Percentiles rank a stretch among this genome's conserved stretches.
These are phyloP conservation scores for Aureobasidium sp. DNA, from an alignment of 2,329 filamentous ascomycete genomes.

Conservation along the genomic window DNA sequence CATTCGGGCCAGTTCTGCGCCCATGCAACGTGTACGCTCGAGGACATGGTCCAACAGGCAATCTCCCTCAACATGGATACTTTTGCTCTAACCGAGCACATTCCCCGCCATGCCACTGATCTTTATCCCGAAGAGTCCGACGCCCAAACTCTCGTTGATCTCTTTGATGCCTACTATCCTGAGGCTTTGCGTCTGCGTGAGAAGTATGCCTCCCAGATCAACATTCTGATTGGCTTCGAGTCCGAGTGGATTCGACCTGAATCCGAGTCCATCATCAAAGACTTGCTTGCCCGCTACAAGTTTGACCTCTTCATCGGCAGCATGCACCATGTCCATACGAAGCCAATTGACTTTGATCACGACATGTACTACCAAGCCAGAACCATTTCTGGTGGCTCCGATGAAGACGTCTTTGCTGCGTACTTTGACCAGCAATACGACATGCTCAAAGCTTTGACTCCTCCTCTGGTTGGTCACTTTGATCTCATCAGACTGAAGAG, in stretches of 20 bases:
- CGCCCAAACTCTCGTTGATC: conserved; percentile 36
- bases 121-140: conserved; percentile 80
- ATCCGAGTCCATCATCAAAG: conserved; percentile 51
- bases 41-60: conserved; percentile 72
- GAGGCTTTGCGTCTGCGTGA: conserved; percentile 67
- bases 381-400: conserved; percentile 47
- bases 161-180: conserved; percentile 62
- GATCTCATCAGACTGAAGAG: conserved; percentile 81
- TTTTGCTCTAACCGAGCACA: conserved; percentile 89
- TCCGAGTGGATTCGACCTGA: conserved; percentile 78
- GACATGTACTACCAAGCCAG: conserved; percentile 58
- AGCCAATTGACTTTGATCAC: conserved; percentile 82
- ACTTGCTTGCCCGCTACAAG: conserved; percentile 49
- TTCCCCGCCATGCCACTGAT: conserved; percentile 72
- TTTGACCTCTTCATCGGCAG: conserved; percentile 92
- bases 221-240: conserved; percentile 84
- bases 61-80: conserved; percentile 70
- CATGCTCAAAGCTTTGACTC: conserved; percentile 66
- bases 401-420: conserved; percentile 65
- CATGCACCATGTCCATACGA: conserved; percentile 76
- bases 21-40: conserved; percentile 77
- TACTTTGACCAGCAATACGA: conserved; percentile 84
- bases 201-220: conserved; percentile 62
- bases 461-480: conserved; percentile 83
- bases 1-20: conserved; percentile 97